Base-by-base conservation (phyloP, 139 green algal genomes). In the Penium margaritaceum region DNA sequence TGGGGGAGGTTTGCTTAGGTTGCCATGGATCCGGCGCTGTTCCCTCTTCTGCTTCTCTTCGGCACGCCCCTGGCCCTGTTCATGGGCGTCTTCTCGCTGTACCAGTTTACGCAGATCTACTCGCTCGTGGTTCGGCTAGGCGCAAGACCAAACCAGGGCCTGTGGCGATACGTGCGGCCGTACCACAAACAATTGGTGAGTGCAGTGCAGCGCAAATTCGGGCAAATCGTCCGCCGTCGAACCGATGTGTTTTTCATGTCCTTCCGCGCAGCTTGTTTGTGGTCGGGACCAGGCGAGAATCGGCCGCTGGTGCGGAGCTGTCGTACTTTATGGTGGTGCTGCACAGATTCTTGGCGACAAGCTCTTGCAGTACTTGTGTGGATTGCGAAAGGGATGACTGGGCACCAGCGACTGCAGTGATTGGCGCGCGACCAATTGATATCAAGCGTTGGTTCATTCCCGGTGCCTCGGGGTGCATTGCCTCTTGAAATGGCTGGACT, bases 11-110 rank as follows among this genome's bases (percentile, higher is more conserved):
- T n/a, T n/a, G n/a, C n/a, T n/a, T n/a, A n/a, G n/a, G n/a, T n/a
- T n/a, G n/a, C n/a, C n/a, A 60, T 60, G 47, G 47, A 60, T 27
- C 29, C n/a, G n/a, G 47, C 47, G n/a, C 29, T 60, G 47, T 60
- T n/a, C n/a, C 47, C 47, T n/a, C 29, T 60, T 27, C 17, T 60
- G 17, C 29, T 60, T 27, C 47, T 60, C 19, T 24, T 60, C 19
- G 47, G n/a, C 1, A n/a, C 47, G 47, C 47, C 47, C n/a, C 19
- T 60, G 47, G 47, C 47, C n/a, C 29, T 60, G 47, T 60, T 60
- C 47, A 24, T 24, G 4, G 47, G 47, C 30, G 47, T 60, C 30
- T 60, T 60, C 47, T 29, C 47, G 4, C 30, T 60, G 21, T 60
- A 29, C 47, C 47, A 60, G 17, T 60, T 60, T 3, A 33, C 47